Percentiles rank a stretch among this genome's conserved stretches.
phyloP scores from a whole-genome alignment of 495 filamentous ascomycete species.

The Lasiosphaeria hispida region DNA sequence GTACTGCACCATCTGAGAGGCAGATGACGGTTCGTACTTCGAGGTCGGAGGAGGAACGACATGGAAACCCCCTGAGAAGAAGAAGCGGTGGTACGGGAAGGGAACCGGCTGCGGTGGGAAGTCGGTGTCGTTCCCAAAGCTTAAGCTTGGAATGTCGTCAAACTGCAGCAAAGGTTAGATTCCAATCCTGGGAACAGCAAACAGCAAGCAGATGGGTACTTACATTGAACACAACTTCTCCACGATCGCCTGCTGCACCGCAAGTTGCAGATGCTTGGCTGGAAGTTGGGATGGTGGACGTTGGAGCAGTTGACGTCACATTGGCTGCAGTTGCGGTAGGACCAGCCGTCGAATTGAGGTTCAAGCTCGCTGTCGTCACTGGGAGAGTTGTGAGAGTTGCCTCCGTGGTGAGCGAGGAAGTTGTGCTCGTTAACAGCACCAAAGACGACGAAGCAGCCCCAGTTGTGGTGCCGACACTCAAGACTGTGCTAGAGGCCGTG shows the following conservation, averaged over 20 bases:
- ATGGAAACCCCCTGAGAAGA: constrained; percentile 38
- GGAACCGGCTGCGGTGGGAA: constrained; percentile 31
- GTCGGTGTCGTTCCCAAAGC: constrained; percentile 13
- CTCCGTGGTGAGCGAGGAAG: too few species aligned
- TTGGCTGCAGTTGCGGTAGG: neutral
- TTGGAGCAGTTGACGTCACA: constrained; percentile 1
- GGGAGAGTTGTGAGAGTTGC: neutral
- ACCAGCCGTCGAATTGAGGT: too few species aligned
- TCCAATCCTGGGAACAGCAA: neutral
- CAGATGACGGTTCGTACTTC: constrained; percentile 39
- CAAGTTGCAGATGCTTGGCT: constrained; percentile 17
- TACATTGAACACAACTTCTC: constrained; percentile 30
- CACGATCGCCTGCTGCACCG: constrained; percentile 30
- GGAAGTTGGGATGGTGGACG: neutral
- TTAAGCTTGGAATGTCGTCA: constrained; percentile 37
- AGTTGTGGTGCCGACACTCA: too few species aligned
- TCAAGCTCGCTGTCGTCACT: too few species aligned
- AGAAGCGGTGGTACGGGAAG: constrained; percentile 43
- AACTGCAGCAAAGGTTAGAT: constrained; percentile 29
- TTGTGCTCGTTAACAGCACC: too few species aligned
- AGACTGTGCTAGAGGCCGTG: neutral
- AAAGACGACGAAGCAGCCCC: too few species aligned
- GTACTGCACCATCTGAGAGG: constrained; percentile 37
- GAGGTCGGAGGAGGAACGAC: constrained; percentile 25
- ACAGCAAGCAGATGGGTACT: neutral